A percentile compares a stretch with the other conserved stretches of the same genome.
These are phyloP conservation scores for Lyophyllum decastes DNA, from an alignment of 768 basidiomycete genomes.

Conservation along the genomic window DNA sequence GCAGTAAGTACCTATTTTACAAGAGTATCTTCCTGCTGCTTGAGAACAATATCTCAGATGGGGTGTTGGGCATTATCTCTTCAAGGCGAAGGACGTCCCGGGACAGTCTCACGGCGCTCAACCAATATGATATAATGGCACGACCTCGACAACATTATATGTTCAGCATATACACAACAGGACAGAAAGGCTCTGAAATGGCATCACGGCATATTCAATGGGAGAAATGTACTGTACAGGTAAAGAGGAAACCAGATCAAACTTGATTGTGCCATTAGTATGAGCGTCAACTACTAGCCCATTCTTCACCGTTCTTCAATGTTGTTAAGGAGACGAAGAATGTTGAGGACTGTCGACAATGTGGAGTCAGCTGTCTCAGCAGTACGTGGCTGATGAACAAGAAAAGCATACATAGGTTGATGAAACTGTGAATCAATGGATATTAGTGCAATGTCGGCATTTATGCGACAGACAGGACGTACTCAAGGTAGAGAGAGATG, in stretches of 20 bases:
- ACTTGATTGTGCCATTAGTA: neutral
- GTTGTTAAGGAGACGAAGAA: slow-evolving; percentile 78
- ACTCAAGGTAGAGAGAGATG: slow-evolving; percentile 94
- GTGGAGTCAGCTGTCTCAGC: slow-evolving; percentile 5
- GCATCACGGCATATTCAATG: neutral
- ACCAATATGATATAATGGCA: no score
- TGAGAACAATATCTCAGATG: slow-evolving; percentile 34
- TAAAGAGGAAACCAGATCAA: neutral
- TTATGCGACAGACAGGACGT: slow-evolving; percentile 31
- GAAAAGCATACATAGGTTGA: slow-evolving; percentile 78
- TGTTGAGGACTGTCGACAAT: slow-evolving; percentile 65
- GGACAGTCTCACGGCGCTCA: no score
- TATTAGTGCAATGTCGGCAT: neutral
- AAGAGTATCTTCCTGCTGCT: neutral
- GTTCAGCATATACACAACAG: slow-evolving; percentile 2
- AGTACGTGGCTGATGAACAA: neutral
- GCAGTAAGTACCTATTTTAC: slow-evolving; percentile 44
- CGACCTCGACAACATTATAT: neutral
- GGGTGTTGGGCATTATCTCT: slow-evolving; percentile 60
- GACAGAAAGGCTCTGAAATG: neutral
- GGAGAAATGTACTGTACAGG: neutral
- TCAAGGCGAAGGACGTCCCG: slow-evolving; percentile 33
- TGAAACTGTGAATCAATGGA: slow-evolving; percentile 52
- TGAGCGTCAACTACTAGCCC: neutral
- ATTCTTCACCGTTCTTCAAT: slow-evolving; percentile 44